Conservation (phyloP, 352 stramenopile genomes). For the Elongisporangium anandrum region DNA sequence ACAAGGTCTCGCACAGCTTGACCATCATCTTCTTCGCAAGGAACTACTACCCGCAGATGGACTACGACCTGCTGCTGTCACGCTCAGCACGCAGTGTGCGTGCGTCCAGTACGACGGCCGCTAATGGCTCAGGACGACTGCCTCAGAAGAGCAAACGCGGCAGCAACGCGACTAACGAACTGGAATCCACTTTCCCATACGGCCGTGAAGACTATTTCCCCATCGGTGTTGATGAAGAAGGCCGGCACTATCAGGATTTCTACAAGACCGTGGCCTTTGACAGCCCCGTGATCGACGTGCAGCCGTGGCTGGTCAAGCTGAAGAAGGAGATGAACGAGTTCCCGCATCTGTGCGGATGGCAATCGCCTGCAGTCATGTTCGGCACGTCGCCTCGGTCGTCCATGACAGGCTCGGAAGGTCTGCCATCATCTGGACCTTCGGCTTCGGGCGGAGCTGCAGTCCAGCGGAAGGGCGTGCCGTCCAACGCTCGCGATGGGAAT, state of each 20-base stretch:
- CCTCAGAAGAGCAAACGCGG: slow-evolving; percentile 11
- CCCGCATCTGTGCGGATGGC: slow-evolving; percentile 63
- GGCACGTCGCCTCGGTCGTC: slow-evolving; percentile 16
- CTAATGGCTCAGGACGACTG: slow-evolving; percentile 5
- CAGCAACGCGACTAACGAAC: slow-evolving; percentile 11
- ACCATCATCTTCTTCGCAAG: slow-evolving; percentile 92
- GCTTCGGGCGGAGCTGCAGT: slow-evolving; percentile 6
- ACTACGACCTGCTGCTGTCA: slow-evolving; percentile 31
- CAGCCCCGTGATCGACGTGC: slow-evolving; percentile 60
- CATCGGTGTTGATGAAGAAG: slow-evolving; percentile 71
- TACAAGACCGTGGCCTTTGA: slow-evolving; percentile 85
- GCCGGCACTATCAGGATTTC: slow-evolving; percentile 79
- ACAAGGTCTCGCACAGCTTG: slow-evolving; percentile 89
- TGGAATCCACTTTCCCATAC: slow-evolving; percentile 60
- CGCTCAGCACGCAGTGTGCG: slow-evolving; percentile 1
- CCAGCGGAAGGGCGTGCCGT: slow-evolving; percentile 44
- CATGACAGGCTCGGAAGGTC: slow-evolving; percentile 9
- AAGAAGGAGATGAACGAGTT: slow-evolving; percentile 81
- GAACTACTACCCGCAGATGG: slow-evolving; percentile 83
- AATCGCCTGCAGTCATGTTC: slow-evolving; percentile 37
- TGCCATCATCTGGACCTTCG: slow-evolving; percentile 1
- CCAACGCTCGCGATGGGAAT: slow-evolving; percentile 88
- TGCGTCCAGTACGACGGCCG: slow-evolving; percentile 1
- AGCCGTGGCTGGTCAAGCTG: slow-evolving; percentile 61
- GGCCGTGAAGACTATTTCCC: slow-evolving; percentile 57